These are phyloP conservation scores for Capronia americana DNA, from an alignment of 2,329 filamentous ascomycete species.

Conservation along the genomic window DNA sequence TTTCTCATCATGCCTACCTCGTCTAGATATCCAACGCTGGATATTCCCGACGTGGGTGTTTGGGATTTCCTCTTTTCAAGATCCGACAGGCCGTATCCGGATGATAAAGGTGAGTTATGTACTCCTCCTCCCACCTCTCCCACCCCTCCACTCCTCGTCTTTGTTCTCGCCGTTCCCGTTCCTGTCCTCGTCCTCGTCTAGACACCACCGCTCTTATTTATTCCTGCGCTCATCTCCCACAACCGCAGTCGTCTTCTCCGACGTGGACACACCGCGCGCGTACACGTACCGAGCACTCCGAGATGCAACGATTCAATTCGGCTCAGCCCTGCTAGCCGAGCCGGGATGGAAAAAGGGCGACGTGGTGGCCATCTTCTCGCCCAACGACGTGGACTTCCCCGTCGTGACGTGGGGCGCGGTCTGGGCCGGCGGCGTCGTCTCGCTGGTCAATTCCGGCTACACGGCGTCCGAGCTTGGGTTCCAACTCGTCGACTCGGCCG, in stretches of 20 bases:
- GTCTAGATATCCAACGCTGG: not conserved
- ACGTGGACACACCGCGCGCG: not conserved
- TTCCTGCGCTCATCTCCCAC: not conserved
- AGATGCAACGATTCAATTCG: constrained; percentile 2
- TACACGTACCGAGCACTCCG: constrained; percentile 1
- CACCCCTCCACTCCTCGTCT: no score
- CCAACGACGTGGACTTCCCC: constrained; percentile 62
- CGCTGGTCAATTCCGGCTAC: constrained; percentile 86
- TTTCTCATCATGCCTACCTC: not conserved
- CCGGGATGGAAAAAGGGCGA: constrained; percentile 79
- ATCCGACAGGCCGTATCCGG: not conserved
- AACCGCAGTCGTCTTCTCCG: constrained; percentile 1
- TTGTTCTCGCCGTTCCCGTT: no score
- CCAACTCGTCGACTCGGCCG: constrained; percentile 77
- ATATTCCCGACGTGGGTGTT: constrained; percentile 3
- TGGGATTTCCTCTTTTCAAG: constrained; percentile 1
- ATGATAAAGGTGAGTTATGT: not conserved
- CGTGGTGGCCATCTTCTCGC: constrained; percentile 79
- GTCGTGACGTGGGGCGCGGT: constrained; percentile 74
- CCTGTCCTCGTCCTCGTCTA: not conserved
- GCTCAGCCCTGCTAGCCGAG: not conserved
- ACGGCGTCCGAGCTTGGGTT: constrained; percentile 80
- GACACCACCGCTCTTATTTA: not conserved
- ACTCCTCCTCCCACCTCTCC: not conserved
- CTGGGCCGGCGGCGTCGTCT: constrained; percentile 81